Base-by-base conservation (phyloP, 805 yeast genomes). In the Teunomyces funiuensis region DNA sequence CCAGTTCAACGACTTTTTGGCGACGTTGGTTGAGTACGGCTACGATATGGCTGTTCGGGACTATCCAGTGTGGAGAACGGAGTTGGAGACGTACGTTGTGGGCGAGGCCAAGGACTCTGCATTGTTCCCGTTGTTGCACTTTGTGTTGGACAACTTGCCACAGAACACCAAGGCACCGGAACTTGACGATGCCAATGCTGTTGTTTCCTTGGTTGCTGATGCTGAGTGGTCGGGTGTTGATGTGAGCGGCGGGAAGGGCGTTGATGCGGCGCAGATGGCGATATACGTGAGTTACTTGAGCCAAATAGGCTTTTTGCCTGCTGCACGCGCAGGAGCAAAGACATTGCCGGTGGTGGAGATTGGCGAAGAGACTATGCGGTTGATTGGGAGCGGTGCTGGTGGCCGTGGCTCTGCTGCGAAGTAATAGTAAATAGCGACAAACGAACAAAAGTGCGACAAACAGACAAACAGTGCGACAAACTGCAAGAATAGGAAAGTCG, bases 91-190 rank as follows among this genome's bases (percentile, higher is more conserved):
- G 44, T 87, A 74, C 57, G 96, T 91, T 28, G 79, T 85, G 38
- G 43, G 40, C 10, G 83, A 76, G 28, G 72, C 82, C 20, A 79
- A 82, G 42, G 96, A 88, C 53, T 83, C 83, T 51, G 98, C 99
- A 0, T 73, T 93, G 48, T 93, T 81, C 70, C 99, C 99, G 44
- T 73, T 93, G 54, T 72, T 93, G 52, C 98, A 93, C 67, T 88
- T 93, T 71, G 98, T 90, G 10, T 74, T 95, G 51, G 99, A 89
- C 57, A 83, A 90, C 59, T 76, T 93, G 56, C 97, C 97, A 5
- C 84, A 83, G 47, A 83, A 82, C 60, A 86, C 98, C 23, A 86
- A 82, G 64, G 98, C 99, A 8, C 98, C 99, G 2, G 97, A 91
- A 63, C 74, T 93, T 49, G 96, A 90, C 57, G 99, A 95, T 53